Conservation (phyloP, 768 basidiomycete species). For the Pulveroboletus sp. region DNA sequence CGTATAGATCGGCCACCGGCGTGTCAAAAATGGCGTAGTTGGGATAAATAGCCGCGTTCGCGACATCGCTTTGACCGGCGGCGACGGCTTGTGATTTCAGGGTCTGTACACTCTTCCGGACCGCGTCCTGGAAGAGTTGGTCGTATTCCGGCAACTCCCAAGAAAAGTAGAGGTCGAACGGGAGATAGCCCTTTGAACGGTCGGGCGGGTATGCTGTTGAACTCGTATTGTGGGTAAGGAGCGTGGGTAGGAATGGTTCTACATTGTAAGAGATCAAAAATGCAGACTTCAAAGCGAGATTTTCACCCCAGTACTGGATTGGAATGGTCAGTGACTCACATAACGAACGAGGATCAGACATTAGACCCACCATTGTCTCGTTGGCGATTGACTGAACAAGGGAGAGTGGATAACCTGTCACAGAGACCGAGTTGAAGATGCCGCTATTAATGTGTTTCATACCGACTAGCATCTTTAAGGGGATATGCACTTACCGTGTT, state of each 20-base stretch:
- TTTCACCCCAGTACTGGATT: background rate
- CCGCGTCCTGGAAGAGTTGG: slow-evolving; percentile 33
- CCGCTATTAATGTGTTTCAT: background rate
- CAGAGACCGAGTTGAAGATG: background rate
- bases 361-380: slow-evolving; percentile 13
- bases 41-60: slow-evolving; percentile 40
- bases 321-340: background rate
- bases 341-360: no score
- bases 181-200: slow-evolving; percentile 34
- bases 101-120: slow-evolving; percentile 33
- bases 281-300: background rate
- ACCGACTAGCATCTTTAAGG: background rate
- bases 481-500: slow-evolving; percentile 3
- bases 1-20: slow-evolving; percentile 45
- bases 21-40: slow-evolving; percentile 56
- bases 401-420: slow-evolving; percentile 2
- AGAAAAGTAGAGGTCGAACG: slow-evolving; percentile 41
- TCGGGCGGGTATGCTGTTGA: no score
- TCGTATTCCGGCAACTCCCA: background rate
- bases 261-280: no score
- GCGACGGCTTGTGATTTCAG: slow-evolving; percentile 38
- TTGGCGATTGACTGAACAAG: slow-evolving; percentile 11
- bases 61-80: slow-evolving; percentile 39
- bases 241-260: no score
- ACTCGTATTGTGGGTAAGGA: no score